These are phyloP conservation scores for Isochrysis galbana DNA, from an alignment of 78 protist species.

Conservation along the genomic window DNA sequence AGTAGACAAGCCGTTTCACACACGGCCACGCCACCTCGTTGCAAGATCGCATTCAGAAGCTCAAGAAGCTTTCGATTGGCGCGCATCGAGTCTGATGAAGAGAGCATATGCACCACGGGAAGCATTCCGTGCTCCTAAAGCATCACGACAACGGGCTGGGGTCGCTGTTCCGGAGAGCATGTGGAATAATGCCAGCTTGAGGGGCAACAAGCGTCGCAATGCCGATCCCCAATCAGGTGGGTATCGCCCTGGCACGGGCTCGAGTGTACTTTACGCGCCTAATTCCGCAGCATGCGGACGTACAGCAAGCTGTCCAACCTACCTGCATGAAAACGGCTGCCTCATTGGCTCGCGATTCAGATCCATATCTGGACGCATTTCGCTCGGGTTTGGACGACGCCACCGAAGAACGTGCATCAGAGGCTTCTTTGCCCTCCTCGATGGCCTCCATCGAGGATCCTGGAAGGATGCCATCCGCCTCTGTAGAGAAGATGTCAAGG, in stretches of 20 bases:
- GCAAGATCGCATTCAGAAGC: not conserved
- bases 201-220: not conserved
- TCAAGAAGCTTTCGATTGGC: not conserved
- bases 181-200: not conserved
- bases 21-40: constrained; percentile 48
- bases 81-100: not conserved
- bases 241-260: no score
- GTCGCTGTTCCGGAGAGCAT: not conserved
- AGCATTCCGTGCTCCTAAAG: constrained; percentile 83
- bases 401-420: not conserved
- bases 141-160: no score
- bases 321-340: not conserved
- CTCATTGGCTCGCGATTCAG: not conserved
- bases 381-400: not conserved
- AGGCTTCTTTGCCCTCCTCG: not conserved
- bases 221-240: no score
- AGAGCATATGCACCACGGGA: constrained; percentile 81
- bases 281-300: no score
- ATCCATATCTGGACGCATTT: not conserved
- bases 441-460: not conserved
- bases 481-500: not conserved
- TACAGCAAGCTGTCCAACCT: no score
- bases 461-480: no score
- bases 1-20: constrained; percentile 79
- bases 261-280: no score